Base-by-base conservation (phyloP, 179 eudicot species). In the Corrigiola litoralis region DNA sequence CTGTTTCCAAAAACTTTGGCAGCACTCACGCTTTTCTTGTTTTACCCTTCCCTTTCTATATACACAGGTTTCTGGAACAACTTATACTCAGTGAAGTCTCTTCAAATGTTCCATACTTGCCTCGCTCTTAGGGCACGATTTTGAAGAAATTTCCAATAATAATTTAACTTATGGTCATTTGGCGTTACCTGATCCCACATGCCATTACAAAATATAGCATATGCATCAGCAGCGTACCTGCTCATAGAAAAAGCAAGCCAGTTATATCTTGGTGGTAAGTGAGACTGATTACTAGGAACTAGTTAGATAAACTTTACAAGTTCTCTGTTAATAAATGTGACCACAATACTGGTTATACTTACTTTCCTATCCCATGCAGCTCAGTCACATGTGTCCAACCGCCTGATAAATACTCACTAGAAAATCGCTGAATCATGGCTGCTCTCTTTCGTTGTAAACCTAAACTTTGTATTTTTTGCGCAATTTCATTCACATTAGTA, bases 181-280 rank as follows among this genome's bases (percentile, higher is more conserved):
- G 96, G 96, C 49, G 27, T 79, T 53, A 92, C 88, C 38, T 80
- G 75, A 20, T 77, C 58, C 98, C 98, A 92, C 78, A 71, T 80
- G 47, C 96, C 98, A 6, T 82, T 89, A 57, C 90, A 84, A 67
- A 92, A 92, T 62, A 89, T 89, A 37, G 96, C 95, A 78, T 89
- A 85, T 24, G 95, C 98, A 82, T 92, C 95, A 51, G 98, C 96
- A 58, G 86, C 98, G 75, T 92, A 87, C 80, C 96, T 92, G 76
- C 49, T 46, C 34, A 40, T n/a, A 21, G 34, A 17, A n/a, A 45
- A 38, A 41, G 20, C 23, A 61, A 61, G 36, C 38, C 17, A 33
- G 6, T 23, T 10, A 34, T 21, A 9, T 25, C 44, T 1, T 45
- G 12, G 4, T 2, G 45, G 20, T 61, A 29, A 59, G 37, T 11